Base-by-base conservation (phyloP, 129 eudicot species). In the Flaveria bidentis region DNA sequence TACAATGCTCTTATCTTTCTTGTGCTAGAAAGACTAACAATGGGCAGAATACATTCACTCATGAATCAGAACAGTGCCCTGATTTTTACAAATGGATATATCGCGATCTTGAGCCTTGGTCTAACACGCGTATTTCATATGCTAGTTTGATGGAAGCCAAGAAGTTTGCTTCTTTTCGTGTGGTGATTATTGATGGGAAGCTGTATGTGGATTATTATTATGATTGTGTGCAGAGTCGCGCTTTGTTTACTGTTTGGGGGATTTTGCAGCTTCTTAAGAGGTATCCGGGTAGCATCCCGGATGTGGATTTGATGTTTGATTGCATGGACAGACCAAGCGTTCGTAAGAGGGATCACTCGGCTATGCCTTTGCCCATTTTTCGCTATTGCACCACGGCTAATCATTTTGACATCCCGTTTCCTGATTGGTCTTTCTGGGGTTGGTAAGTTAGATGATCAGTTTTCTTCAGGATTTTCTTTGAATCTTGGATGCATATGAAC, bases 341-440 rank as follows among this genome's bases (percentile, higher is more conserved):
- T 28, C 57, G 78, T 56, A 76, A 74, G 80, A 69, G 76, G 0
- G 86, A 67, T 77, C 87, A 91, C 80, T 58, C 76, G 6, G 74
- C 74, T 11, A 74, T 69, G 86, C 97, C 97, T 61, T 77, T 91
- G 79, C 97, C 97, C 6, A 66, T 91, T 76, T 91, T 91, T 80
- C 87, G 95, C 9, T 91, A 91, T 61, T 88, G 97, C 79, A 86
- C 92, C 25, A 88, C 97, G 11, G 49, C 80, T 53, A 30, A 85
- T 36, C 88, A 85, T 78, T 83, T 76, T 75, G 97, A 91, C 63
- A 91, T 91, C n/a, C 95, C 97, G 2, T 91, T 91, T 86, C 97
- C 97, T 61, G 95, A 91, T 80, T 91, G 95, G 97, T 91, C 95
- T 67, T 91, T 88, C 74, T 91, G 97, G 97, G 97, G 97, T 18